Evolutionary conservation across 1,284 basidiomycete species (phyloP).

Genomic region (Puccinia sorghi): DNA sequence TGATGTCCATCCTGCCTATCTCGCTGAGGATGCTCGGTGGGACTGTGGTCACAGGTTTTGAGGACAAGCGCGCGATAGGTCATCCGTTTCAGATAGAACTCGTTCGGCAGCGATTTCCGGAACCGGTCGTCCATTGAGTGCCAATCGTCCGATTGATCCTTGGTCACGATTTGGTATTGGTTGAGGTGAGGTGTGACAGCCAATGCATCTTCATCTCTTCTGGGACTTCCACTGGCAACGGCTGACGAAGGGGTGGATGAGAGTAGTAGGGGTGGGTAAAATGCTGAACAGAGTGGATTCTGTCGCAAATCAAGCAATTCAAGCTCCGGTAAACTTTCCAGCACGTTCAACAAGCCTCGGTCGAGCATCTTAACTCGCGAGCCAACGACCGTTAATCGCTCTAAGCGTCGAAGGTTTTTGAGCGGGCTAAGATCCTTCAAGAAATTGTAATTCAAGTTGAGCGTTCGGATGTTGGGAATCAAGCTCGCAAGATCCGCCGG

Average conservation of each 20-base stretch:
- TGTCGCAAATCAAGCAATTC: constrained; percentile 89
- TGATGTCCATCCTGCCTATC: neutral
- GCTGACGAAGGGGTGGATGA: constrained; percentile 65
- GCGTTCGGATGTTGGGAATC: constrained; percentile 81
- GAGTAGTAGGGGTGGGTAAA: constrained; percentile 83
- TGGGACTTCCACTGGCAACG: constrained; percentile 59
- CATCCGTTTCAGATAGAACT: constrained; percentile 76
- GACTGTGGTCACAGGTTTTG: constrained; percentile 61
- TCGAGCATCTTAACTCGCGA: constrained; percentile 70
- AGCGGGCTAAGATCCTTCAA: constrained; percentile 70
- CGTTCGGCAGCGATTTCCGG: constrained; percentile 81
- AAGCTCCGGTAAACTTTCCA: constrained; percentile 71
- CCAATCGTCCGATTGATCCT: constrained; percentile 51
- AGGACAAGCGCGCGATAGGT: constrained; percentile 84
- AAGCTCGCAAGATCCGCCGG: constrained; percentile 69
- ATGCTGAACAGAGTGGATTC: constrained; percentile 91
- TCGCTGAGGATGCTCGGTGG: neutral
- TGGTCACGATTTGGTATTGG: constrained; percentile 46
- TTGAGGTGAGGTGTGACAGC: constrained; percentile 49
- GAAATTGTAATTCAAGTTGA: constrained; percentile 97
- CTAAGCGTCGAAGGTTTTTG: constrained; percentile 71
- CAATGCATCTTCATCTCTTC: constrained; percentile 37
- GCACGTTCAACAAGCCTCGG: constrained; percentile 69
- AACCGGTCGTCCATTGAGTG: constrained; percentile 72
- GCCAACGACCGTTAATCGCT: constrained; percentile 81